Evolutionary conservation across 805 yeast genomes (phyloP).

Genomic region (Cyberlindnera nakhonratchasimensis): DNA sequence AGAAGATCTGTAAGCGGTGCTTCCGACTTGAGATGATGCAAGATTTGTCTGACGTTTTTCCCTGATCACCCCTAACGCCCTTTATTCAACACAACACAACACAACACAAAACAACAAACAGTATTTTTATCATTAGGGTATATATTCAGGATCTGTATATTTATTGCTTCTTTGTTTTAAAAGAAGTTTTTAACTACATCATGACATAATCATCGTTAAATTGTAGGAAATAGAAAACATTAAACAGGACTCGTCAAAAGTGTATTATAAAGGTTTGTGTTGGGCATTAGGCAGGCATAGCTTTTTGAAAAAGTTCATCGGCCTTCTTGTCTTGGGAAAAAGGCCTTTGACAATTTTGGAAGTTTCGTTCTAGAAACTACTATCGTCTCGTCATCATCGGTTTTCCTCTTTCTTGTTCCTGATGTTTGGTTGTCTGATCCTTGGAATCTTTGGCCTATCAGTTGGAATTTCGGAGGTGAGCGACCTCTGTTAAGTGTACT

Average conservation of each 20-base stretch:
- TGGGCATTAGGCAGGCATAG: slow-evolving; percentile 1
- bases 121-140: background rate
- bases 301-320: background rate
- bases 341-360: slow-evolving; percentile 8
- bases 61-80: background rate
- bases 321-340: background rate
- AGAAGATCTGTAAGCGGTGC: slow-evolving; percentile 41
- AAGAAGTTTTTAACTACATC: slow-evolving; percentile 1
- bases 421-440: slow-evolving; percentile 11
- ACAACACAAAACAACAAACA: background rate
- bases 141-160: slow-evolving; percentile 1
- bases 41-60: background rate
- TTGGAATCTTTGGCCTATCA: slow-evolving; percentile 27
- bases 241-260: background rate
- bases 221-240: background rate
- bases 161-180: background rate
- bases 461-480: slow-evolving; percentile 29
- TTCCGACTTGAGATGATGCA: slow-evolving; percentile 27
- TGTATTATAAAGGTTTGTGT: background rate
- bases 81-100: background rate
- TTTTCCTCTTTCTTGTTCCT: slow-evolving; percentile 11
- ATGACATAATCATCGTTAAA: background rate
- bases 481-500: slow-evolving; percentile 1
- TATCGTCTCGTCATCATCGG: slow-evolving; percentile 6
- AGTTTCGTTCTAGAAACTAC: slow-evolving; percentile 5